Evolutionary conservation across 1,284 basidiomycete species (phyloP).

Genomic region (Moniliophthora roreri): DNA sequence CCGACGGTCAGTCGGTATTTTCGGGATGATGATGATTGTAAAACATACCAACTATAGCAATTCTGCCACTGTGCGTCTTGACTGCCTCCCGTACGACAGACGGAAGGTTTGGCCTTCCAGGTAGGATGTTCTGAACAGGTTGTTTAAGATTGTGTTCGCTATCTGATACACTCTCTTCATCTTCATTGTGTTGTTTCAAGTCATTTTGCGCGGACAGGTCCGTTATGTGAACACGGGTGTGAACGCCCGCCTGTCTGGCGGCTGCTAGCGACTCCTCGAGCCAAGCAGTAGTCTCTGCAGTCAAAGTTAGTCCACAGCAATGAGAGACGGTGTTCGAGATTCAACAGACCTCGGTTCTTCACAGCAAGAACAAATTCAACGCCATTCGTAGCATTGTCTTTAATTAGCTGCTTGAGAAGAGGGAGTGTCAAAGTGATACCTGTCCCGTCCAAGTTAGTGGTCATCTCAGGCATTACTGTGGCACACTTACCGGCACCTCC

Average conservation of each 20-base stretch:
- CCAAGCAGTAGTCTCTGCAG: slow-evolving; percentile 24
- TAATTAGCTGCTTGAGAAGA: slow-evolving; percentile 20
- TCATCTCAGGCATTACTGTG: background rate
- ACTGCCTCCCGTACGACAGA: slow-evolving; percentile 21
- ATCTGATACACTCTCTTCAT: background rate
- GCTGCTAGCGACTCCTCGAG: slow-evolving; percentile 14
- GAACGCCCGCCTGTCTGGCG: slow-evolving; percentile 2
- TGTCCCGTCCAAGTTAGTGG: slow-evolving; percentile 11
- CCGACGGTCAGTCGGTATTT: too few relatives aligned
- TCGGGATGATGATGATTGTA: background rate
- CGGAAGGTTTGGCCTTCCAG: slow-evolving; percentile 20
- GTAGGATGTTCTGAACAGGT: background rate
- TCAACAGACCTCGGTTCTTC: slow-evolving; percentile 20
- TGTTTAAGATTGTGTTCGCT: background rate
- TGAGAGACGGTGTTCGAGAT: background rate
- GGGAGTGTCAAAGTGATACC: slow-evolving; percentile 30
- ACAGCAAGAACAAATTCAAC: slow-evolving; percentile 28
- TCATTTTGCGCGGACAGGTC: slow-evolving; percentile 4
- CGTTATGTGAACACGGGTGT: slow-evolving; percentile 17
- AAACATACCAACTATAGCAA: slow-evolving; percentile 23
- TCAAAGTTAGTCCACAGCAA: background rate
- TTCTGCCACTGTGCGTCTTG: slow-evolving; percentile 12
- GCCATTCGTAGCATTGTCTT: slow-evolving; percentile 13
- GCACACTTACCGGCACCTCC: slow-evolving; percentile 38
- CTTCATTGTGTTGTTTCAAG: slow-evolving; percentile 1